Conservation (phyloP, 164 flowering plant genomes). For the Magnolia officinalis region DNA sequence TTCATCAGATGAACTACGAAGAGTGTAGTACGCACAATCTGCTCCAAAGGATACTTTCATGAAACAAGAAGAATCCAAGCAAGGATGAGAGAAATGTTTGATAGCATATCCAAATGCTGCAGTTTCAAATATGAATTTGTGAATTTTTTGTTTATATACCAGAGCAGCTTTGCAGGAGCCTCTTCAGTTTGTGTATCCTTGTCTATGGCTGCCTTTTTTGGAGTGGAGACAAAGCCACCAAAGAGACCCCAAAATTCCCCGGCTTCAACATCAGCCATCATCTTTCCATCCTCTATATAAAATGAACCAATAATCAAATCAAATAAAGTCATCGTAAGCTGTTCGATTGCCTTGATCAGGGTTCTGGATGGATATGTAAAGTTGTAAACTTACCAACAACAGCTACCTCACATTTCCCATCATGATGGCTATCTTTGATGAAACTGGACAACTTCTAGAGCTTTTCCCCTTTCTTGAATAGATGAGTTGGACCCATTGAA, state of each 20-base stretch:
- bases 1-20: conserved; percentile 12
- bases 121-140: not conserved
- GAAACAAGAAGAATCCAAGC: not conserved
- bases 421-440: conserved; percentile 91
- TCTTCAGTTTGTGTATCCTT: conserved; percentile 41
- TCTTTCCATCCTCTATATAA: conserved; percentile 78
- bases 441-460: conserved; percentile 96
- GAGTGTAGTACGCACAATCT: not conserved
- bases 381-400: conserved; percentile 72
- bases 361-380: conserved; percentile 6
- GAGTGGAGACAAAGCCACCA: conserved; percentile 99
- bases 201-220: conserved; percentile 59
- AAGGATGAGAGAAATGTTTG: not conserved
- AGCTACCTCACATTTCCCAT: conserved; percentile 96
- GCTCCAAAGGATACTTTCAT: conserved; percentile 36
- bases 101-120: not conserved
- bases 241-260: conserved; percentile 96
- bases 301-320: conserved; percentile 6
- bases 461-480: conserved; percentile 99
- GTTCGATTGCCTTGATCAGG: conserved; percentile 1
- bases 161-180: conserved; percentile 44
- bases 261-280: conserved; percentile 97
- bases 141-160: conserved; percentile 30
- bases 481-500: conserved; percentile 95
- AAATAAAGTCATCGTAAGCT: not conserved